A percentile compares a stretch with the other conserved stretches of the same genome.
Evolutionary conservation across 2,329 filamentous ascomycete genomes (phyloP).

Genomic region (Malbranchea zuffiana): DNA sequence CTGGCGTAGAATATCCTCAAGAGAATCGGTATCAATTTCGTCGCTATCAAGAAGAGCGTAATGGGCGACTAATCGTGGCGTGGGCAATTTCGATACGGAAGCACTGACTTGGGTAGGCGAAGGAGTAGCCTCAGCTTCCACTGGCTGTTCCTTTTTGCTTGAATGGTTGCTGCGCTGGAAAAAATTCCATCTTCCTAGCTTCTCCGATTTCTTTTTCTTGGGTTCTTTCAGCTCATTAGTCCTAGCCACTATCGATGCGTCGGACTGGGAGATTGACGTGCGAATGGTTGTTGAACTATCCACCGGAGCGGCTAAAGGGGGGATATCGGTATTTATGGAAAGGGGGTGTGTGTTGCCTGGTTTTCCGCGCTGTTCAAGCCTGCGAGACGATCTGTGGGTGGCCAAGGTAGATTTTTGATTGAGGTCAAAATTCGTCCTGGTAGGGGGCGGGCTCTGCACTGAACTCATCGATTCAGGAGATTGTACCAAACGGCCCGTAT

Average conservation of each 20-base stretch:
- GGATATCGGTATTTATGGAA: slow-evolving; percentile 19
- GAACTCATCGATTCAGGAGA: slow-evolving; percentile 26
- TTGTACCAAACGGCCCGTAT: slow-evolving; percentile 18
- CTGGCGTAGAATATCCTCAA: slow-evolving; percentile 30
- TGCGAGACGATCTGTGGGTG: slow-evolving; percentile 19
- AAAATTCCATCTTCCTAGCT: slow-evolving; percentile 47
- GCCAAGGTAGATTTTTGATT: slow-evolving; percentile 11
- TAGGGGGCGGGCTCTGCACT: not conserved
- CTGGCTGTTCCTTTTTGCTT: slow-evolving; percentile 18
- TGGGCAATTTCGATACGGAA: slow-evolving; percentile 27
- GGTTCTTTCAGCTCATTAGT: slow-evolving; percentile 15
- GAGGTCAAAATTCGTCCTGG: not conserved
- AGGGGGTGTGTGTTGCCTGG: not conserved
- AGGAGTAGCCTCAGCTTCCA: slow-evolving; percentile 45
- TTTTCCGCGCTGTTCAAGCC: slow-evolving; percentile 3
- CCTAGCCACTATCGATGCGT: slow-evolving; percentile 12
- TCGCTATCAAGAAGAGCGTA: slow-evolving; percentile 47
- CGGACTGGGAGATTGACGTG: slow-evolving; percentile 10
- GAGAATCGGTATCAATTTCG: slow-evolving; percentile 26
- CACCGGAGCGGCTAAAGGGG: slow-evolving; percentile 18
- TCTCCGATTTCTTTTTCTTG: slow-evolving; percentile 24
- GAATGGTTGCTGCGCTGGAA: slow-evolving; percentile 39
- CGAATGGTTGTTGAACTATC: slow-evolving; percentile 16
- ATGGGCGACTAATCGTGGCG: slow-evolving; percentile 42
- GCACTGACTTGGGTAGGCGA: slow-evolving; percentile 30